A percentile compares a stretch with the other conserved stretches of the same genome.
Conservation (phyloP, 768 basidiomycete genomes). For the Serendipita sp. region DNA sequence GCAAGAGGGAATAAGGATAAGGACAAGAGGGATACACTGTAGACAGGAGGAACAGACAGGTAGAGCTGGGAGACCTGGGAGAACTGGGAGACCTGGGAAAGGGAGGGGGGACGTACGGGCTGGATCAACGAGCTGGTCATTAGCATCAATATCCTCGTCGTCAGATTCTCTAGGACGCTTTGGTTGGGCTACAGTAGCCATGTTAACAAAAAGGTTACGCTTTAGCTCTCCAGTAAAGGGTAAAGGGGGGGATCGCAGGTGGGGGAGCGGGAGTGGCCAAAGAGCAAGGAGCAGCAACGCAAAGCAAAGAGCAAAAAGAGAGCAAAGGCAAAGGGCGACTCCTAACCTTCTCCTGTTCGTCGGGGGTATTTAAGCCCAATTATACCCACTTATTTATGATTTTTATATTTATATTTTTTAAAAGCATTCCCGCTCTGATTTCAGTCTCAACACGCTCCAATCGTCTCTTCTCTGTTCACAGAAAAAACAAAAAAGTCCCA, state of each 20-base stretch:
- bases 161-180: neutral
- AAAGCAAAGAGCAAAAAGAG: too few relatives aligned
- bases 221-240: neutral
- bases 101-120: neutral
- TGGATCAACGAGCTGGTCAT: constrained; percentile 5
- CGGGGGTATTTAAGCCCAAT: too few relatives aligned
- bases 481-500: neutral
- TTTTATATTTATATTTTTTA: too few relatives aligned
- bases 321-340: too few relatives aligned
- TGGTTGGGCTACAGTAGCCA: neutral
- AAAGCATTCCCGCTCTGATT: too few relatives aligned
- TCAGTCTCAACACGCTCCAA: neutral
- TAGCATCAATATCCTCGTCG: constrained; percentile 3
- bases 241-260: neutral
- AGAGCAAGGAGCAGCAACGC: neutral
- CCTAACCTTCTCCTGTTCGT: too few relatives aligned
- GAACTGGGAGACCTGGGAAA: neutral
- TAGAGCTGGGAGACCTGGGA: neutral
- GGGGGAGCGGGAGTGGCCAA: neutral
- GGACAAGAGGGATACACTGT: neutral
- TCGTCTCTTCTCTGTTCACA: neutral
- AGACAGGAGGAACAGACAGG: neutral
- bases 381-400: too few relatives aligned
- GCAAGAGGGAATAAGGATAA: neutral
- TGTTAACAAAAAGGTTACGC: neutral